These are phyloP conservation scores for Panus rudis DNA, from an alignment of 768 basidiomycete genomes.

Conservation along the genomic window DNA sequence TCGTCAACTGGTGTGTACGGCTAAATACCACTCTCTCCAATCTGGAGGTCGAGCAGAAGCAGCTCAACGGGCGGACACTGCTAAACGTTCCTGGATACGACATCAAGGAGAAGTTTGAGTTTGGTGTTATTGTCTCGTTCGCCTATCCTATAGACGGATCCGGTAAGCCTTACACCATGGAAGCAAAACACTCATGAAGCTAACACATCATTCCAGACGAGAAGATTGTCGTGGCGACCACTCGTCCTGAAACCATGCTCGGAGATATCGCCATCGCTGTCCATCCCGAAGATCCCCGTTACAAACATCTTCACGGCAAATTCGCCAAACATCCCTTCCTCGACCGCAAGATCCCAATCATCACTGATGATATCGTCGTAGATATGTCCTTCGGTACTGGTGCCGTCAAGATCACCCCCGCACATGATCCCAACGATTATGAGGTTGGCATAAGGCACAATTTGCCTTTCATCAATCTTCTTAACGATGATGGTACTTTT, in stretches of 20 bases:
- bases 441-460: constrained; percentile 85
- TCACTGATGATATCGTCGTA: constrained; percentile 75
- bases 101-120: constrained; percentile 91
- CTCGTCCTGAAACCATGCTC: constrained; percentile 97
- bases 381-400: constrained; percentile 97
- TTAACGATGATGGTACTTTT: constrained; percentile 95
- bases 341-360: constrained; percentile 77
- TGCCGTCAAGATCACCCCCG: constrained; percentile 98
- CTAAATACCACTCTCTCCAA: constrained; percentile 98
- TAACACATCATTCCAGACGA: constrained; percentile 49
- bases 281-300: constrained; percentile 87
- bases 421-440: constrained; percentile 96
- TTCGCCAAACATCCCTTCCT: constrained; percentile 87
- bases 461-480: constrained; percentile 86
- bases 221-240: constrained; percentile 89
- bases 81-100: constrained; percentile 94
- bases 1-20: constrained; percentile 97
- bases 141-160: constrained; percentile 87
- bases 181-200: not conserved
- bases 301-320: constrained; percentile 95
- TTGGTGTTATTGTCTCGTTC: constrained; percentile 95
- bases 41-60: constrained; percentile 94
- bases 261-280: constrained; percentile 97
- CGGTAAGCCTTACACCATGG: constrained; percentile 36
- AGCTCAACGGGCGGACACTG: constrained; percentile 76